Evolutionary conservation across 345 rosid species (phyloP).

Genomic region (Pistacia atlantica): DNA sequence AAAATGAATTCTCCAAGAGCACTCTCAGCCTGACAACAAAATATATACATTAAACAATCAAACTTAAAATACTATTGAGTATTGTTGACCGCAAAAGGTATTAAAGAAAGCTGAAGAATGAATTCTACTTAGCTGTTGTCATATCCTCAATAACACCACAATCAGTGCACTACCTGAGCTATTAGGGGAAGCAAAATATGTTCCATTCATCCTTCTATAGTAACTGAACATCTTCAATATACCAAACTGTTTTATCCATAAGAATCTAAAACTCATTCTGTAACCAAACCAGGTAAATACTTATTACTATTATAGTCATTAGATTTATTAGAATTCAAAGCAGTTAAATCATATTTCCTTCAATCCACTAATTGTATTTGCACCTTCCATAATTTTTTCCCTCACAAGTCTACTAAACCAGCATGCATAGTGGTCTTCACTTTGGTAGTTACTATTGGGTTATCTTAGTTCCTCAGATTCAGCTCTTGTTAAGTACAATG

Average conservation of each 20-base stretch:
- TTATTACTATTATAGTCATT: not conserved
- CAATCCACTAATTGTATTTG: not conserved
- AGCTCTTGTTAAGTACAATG: not conserved
- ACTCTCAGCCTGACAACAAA: constrained; percentile 56
- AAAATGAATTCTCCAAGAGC: constrained; percentile 52
- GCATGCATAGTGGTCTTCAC: not conserved
- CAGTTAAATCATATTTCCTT: not conserved
- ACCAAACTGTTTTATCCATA: not conserved
- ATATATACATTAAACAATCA: constrained; percentile 9
- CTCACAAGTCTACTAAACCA: not conserved
- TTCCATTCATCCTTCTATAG: not conserved
- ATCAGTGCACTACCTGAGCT: not conserved
- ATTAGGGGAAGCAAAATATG: not conserved
- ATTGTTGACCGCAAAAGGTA: not conserved
- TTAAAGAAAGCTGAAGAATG: not conserved
- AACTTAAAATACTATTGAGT: not conserved
- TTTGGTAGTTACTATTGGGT: not conserved
- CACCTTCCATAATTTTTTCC: not conserved
- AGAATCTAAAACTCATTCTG: not conserved
- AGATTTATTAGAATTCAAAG: not conserved
- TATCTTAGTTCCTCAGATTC: not conserved
- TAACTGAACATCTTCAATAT: not conserved
- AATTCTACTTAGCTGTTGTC: not conserved
- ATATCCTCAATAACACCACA: constrained; percentile 2
- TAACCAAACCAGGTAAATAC: not conserved